Evolutionary conservation across 2,329 filamentous ascomycete species (phyloP), one percentile per base, ranked within the genome.

Genomic region (Arthroderma sp.): DNA sequence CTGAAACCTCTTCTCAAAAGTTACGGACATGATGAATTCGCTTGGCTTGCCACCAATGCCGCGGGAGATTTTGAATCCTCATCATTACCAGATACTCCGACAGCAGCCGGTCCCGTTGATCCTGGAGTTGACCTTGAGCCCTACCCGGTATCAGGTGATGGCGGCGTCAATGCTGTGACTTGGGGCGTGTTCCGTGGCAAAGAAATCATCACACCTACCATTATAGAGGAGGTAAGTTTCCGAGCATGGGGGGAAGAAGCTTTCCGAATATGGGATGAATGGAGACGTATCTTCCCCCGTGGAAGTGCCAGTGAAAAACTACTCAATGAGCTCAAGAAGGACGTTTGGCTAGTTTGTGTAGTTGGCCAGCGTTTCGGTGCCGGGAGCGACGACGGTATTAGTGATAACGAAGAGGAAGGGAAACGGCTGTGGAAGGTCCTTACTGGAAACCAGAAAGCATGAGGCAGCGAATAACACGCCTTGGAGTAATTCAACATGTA

Each of bases 171-270:
- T 58, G 87, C 89, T 0, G 91, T 98, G 1, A 98, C 91, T 0
- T 96, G 89, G 89, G 89, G 89, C 42, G 86, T 87, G 1, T 96
- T 96, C 66, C 83, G 85, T 0, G 86, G 86, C 36, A 95, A 95
- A 66, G 89, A 96, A 64, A 96, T 96, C 58, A 77, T 94, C 47
- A 94, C 88, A 22, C 89, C 89, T 3, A 96, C 89, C 1, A 96
- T 96, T 58, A 94, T 96, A 56, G 89, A 96, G 62, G 85, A 88
- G 54, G 86, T 94, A 42, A 91, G 84, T 60, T 96, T 96, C 72
- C 75, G 80, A 50, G 86, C 88, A 5, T 98, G 91, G 91, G 77
- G 80, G 46, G 91, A 96, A 59, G 91, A 98, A 71, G 89, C 91
- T 1, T 98, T 91, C 68, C 83, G 82, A 30, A 94, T 96, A 57